Percentiles rank a stretch among this genome's conserved stretches.
Conservation (phyloP, 2,329 filamentous ascomycete species). For the Penicillium sp. region DNA sequence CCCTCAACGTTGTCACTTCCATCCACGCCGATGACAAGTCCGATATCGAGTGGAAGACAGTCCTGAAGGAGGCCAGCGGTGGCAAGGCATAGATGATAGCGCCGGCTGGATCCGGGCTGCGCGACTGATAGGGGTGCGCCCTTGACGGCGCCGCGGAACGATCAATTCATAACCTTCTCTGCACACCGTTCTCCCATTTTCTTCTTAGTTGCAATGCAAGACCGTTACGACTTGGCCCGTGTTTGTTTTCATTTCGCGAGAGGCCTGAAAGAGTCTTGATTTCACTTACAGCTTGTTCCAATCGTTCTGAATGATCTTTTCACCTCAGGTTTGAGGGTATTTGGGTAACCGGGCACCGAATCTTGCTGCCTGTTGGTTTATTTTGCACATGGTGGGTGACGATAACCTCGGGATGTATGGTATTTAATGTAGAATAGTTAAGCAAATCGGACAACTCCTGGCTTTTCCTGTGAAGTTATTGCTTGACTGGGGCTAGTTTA, state of each 20-base stretch:
- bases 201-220: constrained; percentile 39
- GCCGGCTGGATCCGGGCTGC: constrained; percentile 38
- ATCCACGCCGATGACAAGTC: constrained; percentile 44
- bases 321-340: not conserved
- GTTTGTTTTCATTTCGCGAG: constrained; percentile 19
- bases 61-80: constrained; percentile 42
- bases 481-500: not conserved
- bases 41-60: constrained; percentile 44
- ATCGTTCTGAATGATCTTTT: not conserved
- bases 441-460: not conserved
- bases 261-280: constrained; percentile 4
- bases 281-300: constrained; percentile 18
- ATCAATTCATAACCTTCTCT: constrained; percentile 31
- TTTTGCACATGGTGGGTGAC: not conserved
- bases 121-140: constrained; percentile 25
- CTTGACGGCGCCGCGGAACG: constrained; percentile 25
- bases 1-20: constrained; percentile 44
- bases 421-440: constrained; percentile 2
- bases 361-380: not conserved
- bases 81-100: constrained; percentile 40
- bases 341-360: not conserved
- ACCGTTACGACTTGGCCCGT: constrained; percentile 36
- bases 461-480: not conserved
- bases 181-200: constrained; percentile 27
- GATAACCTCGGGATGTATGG: not conserved